Conservation (phyloP, 371 early-diverging fungal species). For the Blastocladiella emersonii region DNA sequence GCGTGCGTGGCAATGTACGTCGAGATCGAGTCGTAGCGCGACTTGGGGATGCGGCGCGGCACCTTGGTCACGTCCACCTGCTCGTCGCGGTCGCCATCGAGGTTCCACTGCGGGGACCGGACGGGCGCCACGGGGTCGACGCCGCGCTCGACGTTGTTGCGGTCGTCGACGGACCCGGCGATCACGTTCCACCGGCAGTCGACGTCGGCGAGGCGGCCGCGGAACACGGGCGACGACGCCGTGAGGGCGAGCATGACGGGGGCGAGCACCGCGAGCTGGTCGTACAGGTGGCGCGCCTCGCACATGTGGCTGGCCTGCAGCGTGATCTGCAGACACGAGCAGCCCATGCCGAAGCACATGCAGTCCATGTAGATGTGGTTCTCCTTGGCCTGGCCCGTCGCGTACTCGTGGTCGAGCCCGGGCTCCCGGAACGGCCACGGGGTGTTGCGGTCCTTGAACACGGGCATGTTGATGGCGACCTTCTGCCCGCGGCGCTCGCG, state of each 20-base stretch:
- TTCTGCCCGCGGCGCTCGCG: slow-evolving; percentile 81
- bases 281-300: slow-evolving; percentile 88
- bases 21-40: slow-evolving; percentile 93
- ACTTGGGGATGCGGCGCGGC: slow-evolving; percentile 61
- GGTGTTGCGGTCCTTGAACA: slow-evolving; percentile 68
- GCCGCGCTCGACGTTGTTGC: slow-evolving; percentile 89
- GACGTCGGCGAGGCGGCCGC: slow-evolving; percentile 90
- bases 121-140: neutral
- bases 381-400: slow-evolving; percentile 14
- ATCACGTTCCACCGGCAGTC: slow-evolving; percentile 98
- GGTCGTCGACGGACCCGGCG: slow-evolving; percentile 86
- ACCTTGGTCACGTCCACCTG: slow-evolving; percentile 1
- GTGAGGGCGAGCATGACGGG: slow-evolving; percentile 94
- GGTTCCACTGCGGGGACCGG: neutral
- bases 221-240: slow-evolving; percentile 86
- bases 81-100: neutral
- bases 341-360: slow-evolving; percentile 99
- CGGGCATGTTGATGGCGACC: slow-evolving; percentile 80
- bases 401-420: slow-evolving; percentile 39
- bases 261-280: slow-evolving; percentile 83
- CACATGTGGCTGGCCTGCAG: slow-evolving; percentile 94
- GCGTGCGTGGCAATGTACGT: slow-evolving; percentile 73
- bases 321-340: slow-evolving; percentile 96
- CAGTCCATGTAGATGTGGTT: slow-evolving; percentile 97
- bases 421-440: slow-evolving; percentile 78